phyloP scores from a whole-genome alignment of 768 basidiomycete genomes.

The Boletus pseudopeckii region DNA sequence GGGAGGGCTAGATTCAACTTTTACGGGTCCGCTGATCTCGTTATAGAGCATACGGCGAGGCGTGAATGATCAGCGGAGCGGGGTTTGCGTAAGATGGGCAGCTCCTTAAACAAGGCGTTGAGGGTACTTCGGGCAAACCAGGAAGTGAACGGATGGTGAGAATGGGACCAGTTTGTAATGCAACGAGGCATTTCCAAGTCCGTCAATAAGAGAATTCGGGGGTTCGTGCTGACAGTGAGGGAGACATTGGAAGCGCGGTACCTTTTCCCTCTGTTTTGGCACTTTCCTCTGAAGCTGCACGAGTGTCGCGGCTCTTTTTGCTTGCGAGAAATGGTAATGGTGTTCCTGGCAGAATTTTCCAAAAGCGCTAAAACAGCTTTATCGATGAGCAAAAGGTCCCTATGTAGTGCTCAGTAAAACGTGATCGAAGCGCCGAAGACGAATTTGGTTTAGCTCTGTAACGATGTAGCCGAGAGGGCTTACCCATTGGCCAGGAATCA shows the following conservation, averaged over 20 bases:
- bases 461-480: constrained; percentile 7
- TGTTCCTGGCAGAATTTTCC: constrained; percentile 2
- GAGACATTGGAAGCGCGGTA: constrained; percentile 1
- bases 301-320: not conserved
- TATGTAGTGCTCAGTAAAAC: constrained; percentile 3
- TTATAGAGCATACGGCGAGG: constrained; percentile 1
- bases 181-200: constrained; percentile 17
- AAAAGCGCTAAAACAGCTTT: constrained; percentile 8
- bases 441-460: not conserved
- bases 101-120: not conserved
- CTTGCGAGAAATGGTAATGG: not conserved
- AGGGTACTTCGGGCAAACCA: not conserved
- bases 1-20: not conserved
- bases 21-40: constrained; percentile 2
- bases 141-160: not conserved
- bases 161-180: not conserved
- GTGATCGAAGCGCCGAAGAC: constrained; percentile 8
- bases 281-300: not conserved
- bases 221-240: constrained; percentile 1
- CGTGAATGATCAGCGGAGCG: constrained; percentile 11
- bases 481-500: constrained; percentile 9
- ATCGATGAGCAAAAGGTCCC: constrained; percentile 19
- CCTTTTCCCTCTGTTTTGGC: constrained; percentile 4
- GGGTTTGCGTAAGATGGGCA: not conserved
- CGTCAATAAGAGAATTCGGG: not conserved